Evolutionary conservation across 305 asterid species (phyloP), one percentile per base, ranked within the genome.

Genomic region (Ajuga reptans): DNA sequence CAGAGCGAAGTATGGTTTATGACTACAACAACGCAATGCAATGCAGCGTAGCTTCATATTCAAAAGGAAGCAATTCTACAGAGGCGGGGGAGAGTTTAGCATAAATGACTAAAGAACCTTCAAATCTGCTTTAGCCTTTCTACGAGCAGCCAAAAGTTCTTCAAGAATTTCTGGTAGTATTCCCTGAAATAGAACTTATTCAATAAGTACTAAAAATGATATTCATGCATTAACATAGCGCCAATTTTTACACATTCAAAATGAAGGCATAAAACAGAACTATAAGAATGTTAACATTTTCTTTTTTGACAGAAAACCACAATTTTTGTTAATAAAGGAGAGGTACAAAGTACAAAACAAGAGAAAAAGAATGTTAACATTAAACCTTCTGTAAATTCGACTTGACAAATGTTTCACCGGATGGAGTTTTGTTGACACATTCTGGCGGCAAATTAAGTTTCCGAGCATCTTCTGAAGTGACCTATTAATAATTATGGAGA

Each of bases 121-220:
- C 79, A 94, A 82, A 84, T 94, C 99, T 21, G 95, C 99, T 84
- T 94, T 94, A 34, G 97, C 99, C 80, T 95, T 89, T 80, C 75
- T 94, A 72, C 99, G 96, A 78, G 99, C 99, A 62, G 87, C 72
- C 86, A 94, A 79, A 79, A 94, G 91, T 72, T 94, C 99, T 84
- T 94, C 99, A 64, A 94, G 97, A 81, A 94, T 94, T 83, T 94
- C 99, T 21, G 99, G 99, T 62, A 94, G 90, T 81, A 94, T 89
- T 73, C 99, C 99, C 99, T 94, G 84, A 75, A 52, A 27, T 21
- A 58, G 74, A 59, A 61, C 69, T 46, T 64, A 51, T 27, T 61
- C 63, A 21, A 11, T 67, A 68, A 69, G 72, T 14, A 21, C 42
- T 16, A 1, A 51, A 61, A 24, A 46, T 42, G 58, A 75, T 68